These are phyloP conservation scores for Coniochaeta sp. DNA, from an alignment of 2,329 filamentous ascomycete species.

Conservation along the genomic window DNA sequence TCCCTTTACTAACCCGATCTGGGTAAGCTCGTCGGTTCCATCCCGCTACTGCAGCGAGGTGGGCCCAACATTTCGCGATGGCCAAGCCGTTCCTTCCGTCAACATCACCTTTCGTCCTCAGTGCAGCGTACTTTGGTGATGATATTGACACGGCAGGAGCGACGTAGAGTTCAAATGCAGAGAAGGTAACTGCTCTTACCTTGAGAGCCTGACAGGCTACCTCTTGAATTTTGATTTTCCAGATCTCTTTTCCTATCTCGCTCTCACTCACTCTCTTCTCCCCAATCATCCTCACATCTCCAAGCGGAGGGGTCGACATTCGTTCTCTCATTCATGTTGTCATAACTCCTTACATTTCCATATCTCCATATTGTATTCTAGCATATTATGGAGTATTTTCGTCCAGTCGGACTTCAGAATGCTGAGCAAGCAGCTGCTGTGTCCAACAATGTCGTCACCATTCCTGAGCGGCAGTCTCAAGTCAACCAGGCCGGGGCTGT, in stretches of 20 bases:
- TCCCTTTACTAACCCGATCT: not conserved
- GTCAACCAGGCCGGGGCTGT: constrained; percentile 20
- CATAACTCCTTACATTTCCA: too few species aligned
- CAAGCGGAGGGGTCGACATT: too few species aligned
- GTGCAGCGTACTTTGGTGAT: too few species aligned
- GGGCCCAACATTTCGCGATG: too few species aligned
- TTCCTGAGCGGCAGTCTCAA: not conserved
- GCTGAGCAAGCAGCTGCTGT: not conserved
- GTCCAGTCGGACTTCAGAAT: not conserved
- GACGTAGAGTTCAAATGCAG: not conserved
- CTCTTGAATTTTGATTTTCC: too few species aligned
- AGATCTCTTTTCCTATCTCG: too few species aligned
- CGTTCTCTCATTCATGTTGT: not conserved
- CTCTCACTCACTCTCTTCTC: too few species aligned
- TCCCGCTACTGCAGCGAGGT: not conserved
- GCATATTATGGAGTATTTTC: not conserved
- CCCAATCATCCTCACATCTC: too few species aligned
- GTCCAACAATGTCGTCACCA: not conserved
- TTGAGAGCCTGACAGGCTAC: too few species aligned
- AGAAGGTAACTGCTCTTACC: too few species aligned
- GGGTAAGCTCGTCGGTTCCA: not conserved
- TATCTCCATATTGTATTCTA: not conserved
- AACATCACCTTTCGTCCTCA: not conserved
- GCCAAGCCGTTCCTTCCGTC: not conserved
- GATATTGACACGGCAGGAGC: not conserved